phyloP scores from a whole-genome alignment of 345 rosid genomes.

The Leavenworthia alabamica region DNA sequence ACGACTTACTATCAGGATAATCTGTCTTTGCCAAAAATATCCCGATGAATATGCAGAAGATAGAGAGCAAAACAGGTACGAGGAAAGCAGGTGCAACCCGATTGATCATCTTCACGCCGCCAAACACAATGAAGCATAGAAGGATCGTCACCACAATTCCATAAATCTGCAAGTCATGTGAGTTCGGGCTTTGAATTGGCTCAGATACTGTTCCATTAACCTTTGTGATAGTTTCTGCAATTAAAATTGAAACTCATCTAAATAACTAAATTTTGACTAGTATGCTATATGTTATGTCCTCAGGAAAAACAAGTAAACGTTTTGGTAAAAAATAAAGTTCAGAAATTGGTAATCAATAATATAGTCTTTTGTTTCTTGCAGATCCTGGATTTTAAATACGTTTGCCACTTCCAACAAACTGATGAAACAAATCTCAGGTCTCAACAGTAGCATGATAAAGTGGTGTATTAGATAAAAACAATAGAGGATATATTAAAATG shows the following conservation, averaged over 20 bases:
- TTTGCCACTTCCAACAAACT: conserved; percentile 20
- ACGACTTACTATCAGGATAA: conserved; percentile 61
- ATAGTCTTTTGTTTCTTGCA: not conserved
- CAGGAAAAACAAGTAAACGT: not conserved
- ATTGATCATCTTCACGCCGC: conserved; percentile 98
- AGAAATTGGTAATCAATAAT: not conserved
- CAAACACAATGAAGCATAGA: conserved; percentile 93
- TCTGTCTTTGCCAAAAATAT: conserved; percentile 57
- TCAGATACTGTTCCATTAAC: conserved; percentile 59
- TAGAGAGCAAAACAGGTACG: conserved; percentile 76
- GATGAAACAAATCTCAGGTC: conserved; percentile 7
- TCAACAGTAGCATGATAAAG: conserved; percentile 2
- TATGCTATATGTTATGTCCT: not conserved
- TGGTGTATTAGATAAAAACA: not conserved
- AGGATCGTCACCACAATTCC: conserved; percentile 87
- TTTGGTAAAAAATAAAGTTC: not conserved
- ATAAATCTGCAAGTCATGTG: conserved; percentile 92
- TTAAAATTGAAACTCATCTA: conserved; percentile 4
- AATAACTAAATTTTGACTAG: conserved; percentile 1
- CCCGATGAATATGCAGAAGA: conserved; percentile 89
- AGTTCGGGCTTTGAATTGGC: conserved; percentile 54
- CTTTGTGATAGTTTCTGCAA: conserved; percentile 66
- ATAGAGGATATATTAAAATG: not conserved
- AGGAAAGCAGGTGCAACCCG: conserved; percentile 99
- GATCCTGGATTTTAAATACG: conserved; percentile 1